Conservation (phyloP, 2,329 filamentous ascomycete genomes). For the Fusarium foetens region DNA sequence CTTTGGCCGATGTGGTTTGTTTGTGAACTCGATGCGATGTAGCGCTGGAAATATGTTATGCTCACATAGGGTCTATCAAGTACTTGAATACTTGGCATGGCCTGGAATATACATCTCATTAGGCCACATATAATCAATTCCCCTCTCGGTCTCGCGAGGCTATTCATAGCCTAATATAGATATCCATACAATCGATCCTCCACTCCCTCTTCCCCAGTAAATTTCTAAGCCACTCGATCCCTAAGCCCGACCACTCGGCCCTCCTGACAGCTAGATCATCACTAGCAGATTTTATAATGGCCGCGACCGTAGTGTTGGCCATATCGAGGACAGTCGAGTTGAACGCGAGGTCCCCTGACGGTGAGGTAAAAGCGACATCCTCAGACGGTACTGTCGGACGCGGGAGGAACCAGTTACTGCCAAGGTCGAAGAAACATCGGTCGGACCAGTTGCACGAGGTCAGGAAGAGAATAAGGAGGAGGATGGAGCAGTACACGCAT, state of each 20-base stretch:
- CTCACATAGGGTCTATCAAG: background rate
- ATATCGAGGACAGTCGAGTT: slow-evolving; percentile 64
- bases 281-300: slow-evolving; percentile 73
- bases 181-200: slow-evolving; percentile 90
- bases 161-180: slow-evolving; percentile 78
- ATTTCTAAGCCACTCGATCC: slow-evolving; percentile 86
- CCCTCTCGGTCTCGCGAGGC: background rate
- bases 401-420: slow-evolving; percentile 93
- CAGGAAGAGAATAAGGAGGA: slow-evolving; percentile 93
- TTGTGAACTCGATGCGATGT: background rate
- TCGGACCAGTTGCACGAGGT: slow-evolving; percentile 92
- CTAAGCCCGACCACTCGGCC: slow-evolving; percentile 78
- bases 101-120: slow-evolving; percentile 15
- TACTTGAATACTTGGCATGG: background rate
- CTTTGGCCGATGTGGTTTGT: background rate
- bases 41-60: slow-evolving; percentile 8
- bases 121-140: background rate
- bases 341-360: slow-evolving; percentile 48
- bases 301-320: slow-evolving; percentile 75
- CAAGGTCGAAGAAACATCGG: slow-evolving; percentile 92
- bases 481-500: slow-evolving; percentile 96
- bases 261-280: slow-evolving; percentile 67
- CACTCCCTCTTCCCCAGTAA: slow-evolving; percentile 86
- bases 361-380: slow-evolving; percentile 26
- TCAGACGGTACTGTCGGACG: slow-evolving; percentile 56